Evolutionary conservation across 768 basidiomycete genomes (phyloP), one percentile per base, ranked within the genome.

Genomic region (Termitomyces bulborhizus): DNA sequence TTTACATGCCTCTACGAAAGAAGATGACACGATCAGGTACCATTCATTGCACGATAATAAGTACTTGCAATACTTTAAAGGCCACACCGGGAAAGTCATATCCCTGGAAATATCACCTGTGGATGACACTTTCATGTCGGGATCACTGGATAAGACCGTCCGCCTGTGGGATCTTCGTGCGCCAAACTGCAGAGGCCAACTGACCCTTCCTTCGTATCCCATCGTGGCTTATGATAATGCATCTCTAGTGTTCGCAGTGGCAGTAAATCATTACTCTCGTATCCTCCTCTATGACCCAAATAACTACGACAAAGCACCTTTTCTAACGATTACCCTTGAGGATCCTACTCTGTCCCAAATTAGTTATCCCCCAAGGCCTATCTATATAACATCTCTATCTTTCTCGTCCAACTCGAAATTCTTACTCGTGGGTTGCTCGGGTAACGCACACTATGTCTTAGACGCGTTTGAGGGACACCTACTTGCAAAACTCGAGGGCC

Each of bases 31-130:
- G 0, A 82, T 98, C 61, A 84, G 97, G 44, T 98, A 98, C 69
- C 92, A 96, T 63, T 95, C 92, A 1, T 68, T 96, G 48, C 93
- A 98, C 69, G 93, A 96, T 79, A 98, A 97, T 78, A 93, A 89
- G 67, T 99, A 94, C 68, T 73, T 98, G 32, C 84, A 88, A 60
- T 99, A 99, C 73, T 98, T 97, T 77, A 88, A 84, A 64, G 97
- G 97, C 0, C 97, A 99, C 74, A 93, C 85, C 61, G 88, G 80
- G 36, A 81, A 86, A 55, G 97, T 99, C 3, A 80, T 90, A 34
- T 96, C 95, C 0, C 74, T 99, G 11, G 89, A 95, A 66, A 84
- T 98, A 54, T 93, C 90, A 0, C 97, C 97, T 1, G 78, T 88
- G 1, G 91, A 98, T 65, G 95, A 98, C 64, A 89, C 89, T 1